Conservation (phyloP, 805 yeast genomes). For the Wickerhamomyces tratensis region DNA sequence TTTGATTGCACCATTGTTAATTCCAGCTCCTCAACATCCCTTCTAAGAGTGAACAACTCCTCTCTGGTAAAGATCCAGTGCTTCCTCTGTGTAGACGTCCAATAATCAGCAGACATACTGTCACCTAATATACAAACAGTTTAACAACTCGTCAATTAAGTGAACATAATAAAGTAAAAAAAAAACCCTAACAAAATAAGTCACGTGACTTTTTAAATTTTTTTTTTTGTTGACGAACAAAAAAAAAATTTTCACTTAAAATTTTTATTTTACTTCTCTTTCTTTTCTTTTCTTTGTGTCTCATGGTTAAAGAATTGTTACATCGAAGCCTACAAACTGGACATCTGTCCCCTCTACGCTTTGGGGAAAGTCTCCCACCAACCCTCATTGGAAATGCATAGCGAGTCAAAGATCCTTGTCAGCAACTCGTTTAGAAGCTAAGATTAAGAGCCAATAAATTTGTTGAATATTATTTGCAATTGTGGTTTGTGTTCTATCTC, state of each 20-base stretch:
- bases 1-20: conserved; percentile 28
- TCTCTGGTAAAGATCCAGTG: conserved; percentile 77
- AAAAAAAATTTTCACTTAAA: background rate
- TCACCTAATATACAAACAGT: no score
- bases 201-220: background rate
- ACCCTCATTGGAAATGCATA: conserved; percentile 51
- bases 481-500: no score
- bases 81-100: conserved; percentile 75
- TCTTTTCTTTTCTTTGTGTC: conserved; percentile 25
- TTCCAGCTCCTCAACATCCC: conserved; percentile 28
- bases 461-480: no score
- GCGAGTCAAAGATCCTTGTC: conserved; percentile 26
- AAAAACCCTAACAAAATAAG: no score
- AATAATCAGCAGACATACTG: conserved; percentile 69
- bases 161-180: no score
- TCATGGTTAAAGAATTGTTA: conserved; percentile 70
- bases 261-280: conserved; percentile 1
- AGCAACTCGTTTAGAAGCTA: conserved; percentile 23
- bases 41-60: conserved; percentile 37
- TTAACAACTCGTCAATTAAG: no score
- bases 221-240: background rate
- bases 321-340: conserved; percentile 54
- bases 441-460: no score
- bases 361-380: conserved; percentile 92
- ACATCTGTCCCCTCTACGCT: conserved; percentile 26